A percentile compares a stretch with the other conserved stretches of the same genome.
Evolutionary conservation across 306 rosid species (phyloP).

Genomic region (Castanea mollissima): DNA sequence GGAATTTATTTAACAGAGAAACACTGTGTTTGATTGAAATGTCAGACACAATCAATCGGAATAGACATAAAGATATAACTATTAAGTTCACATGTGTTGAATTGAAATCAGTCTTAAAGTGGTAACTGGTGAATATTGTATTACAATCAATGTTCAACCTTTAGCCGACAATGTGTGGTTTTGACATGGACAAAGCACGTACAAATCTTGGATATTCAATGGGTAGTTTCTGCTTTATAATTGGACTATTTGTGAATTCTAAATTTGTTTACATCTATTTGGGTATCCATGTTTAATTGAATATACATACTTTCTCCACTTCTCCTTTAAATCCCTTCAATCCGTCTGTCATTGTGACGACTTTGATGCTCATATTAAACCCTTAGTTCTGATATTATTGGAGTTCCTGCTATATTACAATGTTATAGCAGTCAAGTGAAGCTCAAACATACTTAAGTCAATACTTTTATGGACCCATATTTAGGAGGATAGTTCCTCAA

Average conservation of each 20-base stretch:
- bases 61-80: not conserved
- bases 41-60: not conserved
- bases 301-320: not conserved
- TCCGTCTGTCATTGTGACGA: not conserved
- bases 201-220: not conserved
- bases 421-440: not conserved
- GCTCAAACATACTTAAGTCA: not conserved
- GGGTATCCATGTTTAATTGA: not conserved
- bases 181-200: not conserved
- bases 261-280: not conserved
- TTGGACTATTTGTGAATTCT: not conserved
- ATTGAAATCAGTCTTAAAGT: not conserved
- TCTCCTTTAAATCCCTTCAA: not conserved
- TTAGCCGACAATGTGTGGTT: not conserved
- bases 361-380: not conserved
- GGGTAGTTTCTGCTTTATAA: not conserved
- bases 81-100: not conserved
- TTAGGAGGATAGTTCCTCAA: too few species aligned
- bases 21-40: not conserved
- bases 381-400: not conserved
- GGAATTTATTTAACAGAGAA: slow-evolving; percentile 1
- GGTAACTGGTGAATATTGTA: not conserved
- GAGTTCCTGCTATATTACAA: not conserved
- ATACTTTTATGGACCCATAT: too few species aligned
- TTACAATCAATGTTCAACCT: not conserved